phyloP scores from a whole-genome alignment of 2,329 filamentous ascomycete species.

The Curvularia lunata region DNA sequence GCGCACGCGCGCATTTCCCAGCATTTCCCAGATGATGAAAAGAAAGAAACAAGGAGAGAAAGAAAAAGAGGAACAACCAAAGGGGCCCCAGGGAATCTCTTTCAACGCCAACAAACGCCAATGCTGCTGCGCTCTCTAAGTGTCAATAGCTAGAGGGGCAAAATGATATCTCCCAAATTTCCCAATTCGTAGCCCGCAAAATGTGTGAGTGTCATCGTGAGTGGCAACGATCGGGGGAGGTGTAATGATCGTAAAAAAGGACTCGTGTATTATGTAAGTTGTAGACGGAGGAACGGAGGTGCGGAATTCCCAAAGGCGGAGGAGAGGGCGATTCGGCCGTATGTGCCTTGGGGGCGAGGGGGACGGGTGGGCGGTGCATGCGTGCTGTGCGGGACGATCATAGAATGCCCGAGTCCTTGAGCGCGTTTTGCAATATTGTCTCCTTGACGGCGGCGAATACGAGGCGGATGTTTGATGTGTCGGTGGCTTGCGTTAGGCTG shows the following conservation, averaged over 20 bases:
- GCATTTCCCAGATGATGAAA: too few relatives aligned
- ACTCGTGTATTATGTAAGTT: slow-evolving; percentile 46
- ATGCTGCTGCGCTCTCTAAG: slow-evolving; percentile 45
- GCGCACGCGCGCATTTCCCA: too few relatives aligned
- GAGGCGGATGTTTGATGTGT: slow-evolving; percentile 96
- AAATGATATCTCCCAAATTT: slow-evolving; percentile 44
- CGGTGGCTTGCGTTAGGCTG: slow-evolving; percentile 96
- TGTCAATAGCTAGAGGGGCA: slow-evolving; percentile 42
- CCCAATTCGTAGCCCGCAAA: slow-evolving; percentile 44
- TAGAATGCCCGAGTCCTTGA: slow-evolving; percentile 97
- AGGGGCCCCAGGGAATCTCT: slow-evolving; percentile 31
- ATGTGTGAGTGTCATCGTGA: slow-evolving; percentile 28
- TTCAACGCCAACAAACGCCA: slow-evolving; percentile 45
- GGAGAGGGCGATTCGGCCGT: slow-evolving; percentile 16
- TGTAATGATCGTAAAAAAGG: slow-evolving; percentile 39
- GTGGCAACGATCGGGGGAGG: slow-evolving; percentile 33
- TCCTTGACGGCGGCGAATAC: slow-evolving; percentile 99
- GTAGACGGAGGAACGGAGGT: slow-evolving; percentile 18
- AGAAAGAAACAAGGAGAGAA: background rate
- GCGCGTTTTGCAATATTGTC: slow-evolving; percentile 96
- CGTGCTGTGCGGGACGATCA: slow-evolving; percentile 32
- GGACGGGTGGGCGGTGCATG: slow-evolving; percentile 23
- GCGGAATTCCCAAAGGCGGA: slow-evolving; percentile 10
- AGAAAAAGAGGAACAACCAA: slow-evolving; percentile 16
- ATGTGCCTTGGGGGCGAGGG: slow-evolving; percentile 43